Percentiles rank a stretch among this genome's conserved stretches.
phyloP scores from a whole-genome alignment of 1,139 yeast genomes.

The Zygosaccharomyces sapae region DNA sequence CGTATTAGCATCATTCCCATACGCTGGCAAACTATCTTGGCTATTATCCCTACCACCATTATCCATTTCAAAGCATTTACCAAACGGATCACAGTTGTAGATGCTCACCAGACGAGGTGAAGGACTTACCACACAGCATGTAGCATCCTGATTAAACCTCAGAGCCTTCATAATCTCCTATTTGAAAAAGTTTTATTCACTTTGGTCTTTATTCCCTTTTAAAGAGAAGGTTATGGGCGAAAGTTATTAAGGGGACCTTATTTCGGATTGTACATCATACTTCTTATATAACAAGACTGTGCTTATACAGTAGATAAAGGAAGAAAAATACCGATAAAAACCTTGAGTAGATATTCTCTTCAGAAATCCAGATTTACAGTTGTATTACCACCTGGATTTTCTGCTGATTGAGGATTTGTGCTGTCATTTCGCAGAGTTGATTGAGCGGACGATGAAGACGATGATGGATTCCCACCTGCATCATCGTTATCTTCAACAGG shows the following conservation, averaged over 20 bases:
- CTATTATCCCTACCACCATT: conserved; percentile 13
- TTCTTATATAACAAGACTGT: background rate
- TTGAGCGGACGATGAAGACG: conserved; percentile 10
- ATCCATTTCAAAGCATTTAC: conserved; percentile 34
- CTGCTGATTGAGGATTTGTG: background rate
- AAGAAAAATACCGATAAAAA: background rate
- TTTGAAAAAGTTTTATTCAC: no score
- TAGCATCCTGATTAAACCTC: conserved; percentile 35
- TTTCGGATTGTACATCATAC: background rate
- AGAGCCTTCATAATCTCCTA: conserved; percentile 24
- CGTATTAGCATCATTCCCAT: background rate
- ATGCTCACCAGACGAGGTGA: conserved; percentile 23
- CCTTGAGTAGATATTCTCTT: background rate
- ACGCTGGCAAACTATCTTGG: background rate
- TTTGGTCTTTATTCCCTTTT: no score
- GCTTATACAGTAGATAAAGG: background rate
- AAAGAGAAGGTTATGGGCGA: background rate
- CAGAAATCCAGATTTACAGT: conserved; percentile 20
- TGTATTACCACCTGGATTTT: conserved; percentile 16
- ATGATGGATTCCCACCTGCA: conserved; percentile 23
- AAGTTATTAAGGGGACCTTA: background rate
- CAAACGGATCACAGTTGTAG: conserved; percentile 37
- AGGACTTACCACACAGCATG: conserved; percentile 32
- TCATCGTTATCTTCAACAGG: conserved; percentile 79
- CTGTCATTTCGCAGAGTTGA: background rate